Conservation (phyloP, 805 yeast species). For the Hanseniaspora thailandica region DNA sequence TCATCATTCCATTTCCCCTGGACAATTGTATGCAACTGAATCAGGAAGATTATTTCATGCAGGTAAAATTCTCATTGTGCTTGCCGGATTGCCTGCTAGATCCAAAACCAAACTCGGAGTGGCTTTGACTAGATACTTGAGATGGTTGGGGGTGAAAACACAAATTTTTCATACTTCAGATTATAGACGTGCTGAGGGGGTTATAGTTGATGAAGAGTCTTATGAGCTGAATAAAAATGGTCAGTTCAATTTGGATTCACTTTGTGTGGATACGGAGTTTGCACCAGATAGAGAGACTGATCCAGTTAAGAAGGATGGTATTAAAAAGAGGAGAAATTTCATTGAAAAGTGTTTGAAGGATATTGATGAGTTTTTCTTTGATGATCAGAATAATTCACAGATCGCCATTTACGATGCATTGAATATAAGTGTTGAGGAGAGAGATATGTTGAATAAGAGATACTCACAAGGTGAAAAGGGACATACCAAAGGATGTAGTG, state of each 20-base stretch:
- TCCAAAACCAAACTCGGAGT: conserved; percentile 92
- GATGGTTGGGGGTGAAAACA: conserved; percentile 94
- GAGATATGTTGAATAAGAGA: conserved; percentile 44
- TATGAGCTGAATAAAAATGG: conserved; percentile 12
- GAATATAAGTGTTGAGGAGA: conserved; percentile 62
- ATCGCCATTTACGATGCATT: conserved; percentile 94
- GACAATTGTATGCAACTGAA: conserved; percentile 85
- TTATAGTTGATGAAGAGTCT: not conserved
- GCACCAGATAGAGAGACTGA: conserved; percentile 30
- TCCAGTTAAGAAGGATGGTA: conserved; percentile 29
- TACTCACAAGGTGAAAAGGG: conserved; percentile 32
- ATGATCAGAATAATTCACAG: conserved; percentile 64
- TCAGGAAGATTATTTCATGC: conserved; percentile 91
- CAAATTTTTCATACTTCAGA: conserved; percentile 87
- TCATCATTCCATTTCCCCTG: conserved; percentile 62
- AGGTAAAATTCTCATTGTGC: conserved; percentile 76
- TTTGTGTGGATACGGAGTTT: conserved; percentile 35
- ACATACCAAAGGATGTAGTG: conserved; percentile 39
- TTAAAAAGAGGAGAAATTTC: conserved; percentile 44
- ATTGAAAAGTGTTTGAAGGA: conserved; percentile 56
- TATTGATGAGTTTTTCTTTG: conserved; percentile 51
- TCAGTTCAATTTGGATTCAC: conserved; percentile 38
- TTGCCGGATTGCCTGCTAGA: conserved; percentile 90
- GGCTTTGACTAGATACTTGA: conserved; percentile 75
- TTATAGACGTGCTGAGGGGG: conserved; percentile 49